phyloP scores from a whole-genome alignment of 257 asterid genomes.

The Przewalskia tangutica region DNA sequence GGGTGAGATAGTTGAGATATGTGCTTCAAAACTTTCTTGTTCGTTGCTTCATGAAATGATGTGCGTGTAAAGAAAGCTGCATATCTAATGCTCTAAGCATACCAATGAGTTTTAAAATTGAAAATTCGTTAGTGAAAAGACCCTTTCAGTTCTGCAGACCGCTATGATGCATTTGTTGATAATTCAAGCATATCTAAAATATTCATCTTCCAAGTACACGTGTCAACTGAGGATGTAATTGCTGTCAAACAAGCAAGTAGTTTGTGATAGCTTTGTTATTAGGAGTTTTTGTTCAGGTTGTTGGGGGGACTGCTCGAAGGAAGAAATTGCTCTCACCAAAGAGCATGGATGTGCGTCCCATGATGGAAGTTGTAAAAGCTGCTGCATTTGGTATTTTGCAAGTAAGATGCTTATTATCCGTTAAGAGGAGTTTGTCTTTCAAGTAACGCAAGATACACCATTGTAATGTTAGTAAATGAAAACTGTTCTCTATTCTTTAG shows the following conservation, averaged over 20 bases:
- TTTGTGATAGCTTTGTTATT: background rate
- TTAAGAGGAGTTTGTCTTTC: background rate
- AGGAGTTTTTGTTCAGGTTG: constrained; percentile 41
- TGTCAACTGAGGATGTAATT: background rate
- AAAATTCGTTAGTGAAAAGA: background rate
- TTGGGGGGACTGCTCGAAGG: constrained; percentile 88
- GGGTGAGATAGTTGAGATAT: background rate
- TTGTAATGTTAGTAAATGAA: constrained; percentile 5
- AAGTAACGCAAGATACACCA: background rate
- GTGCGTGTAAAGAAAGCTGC: background rate
- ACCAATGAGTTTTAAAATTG: background rate
- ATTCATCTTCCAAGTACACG: background rate
- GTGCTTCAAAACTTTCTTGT: background rate
- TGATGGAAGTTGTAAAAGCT: constrained; percentile 99
- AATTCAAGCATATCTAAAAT: background rate
- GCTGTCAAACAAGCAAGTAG: background rate
- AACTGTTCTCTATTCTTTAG: constrained; percentile 23
- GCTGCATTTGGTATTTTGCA: constrained; percentile 90
- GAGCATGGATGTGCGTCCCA: constrained; percentile 94
- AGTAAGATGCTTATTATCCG: constrained; percentile 23
- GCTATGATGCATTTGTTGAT: background rate
- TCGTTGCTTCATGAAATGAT: background rate
- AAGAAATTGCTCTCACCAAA: constrained; percentile 91
- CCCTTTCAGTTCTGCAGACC: background rate
- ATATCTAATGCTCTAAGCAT: background rate